These are phyloP conservation scores for Pleurotus platypus DNA, from an alignment of 768 basidiomycete species.

Conservation along the genomic window DNA sequence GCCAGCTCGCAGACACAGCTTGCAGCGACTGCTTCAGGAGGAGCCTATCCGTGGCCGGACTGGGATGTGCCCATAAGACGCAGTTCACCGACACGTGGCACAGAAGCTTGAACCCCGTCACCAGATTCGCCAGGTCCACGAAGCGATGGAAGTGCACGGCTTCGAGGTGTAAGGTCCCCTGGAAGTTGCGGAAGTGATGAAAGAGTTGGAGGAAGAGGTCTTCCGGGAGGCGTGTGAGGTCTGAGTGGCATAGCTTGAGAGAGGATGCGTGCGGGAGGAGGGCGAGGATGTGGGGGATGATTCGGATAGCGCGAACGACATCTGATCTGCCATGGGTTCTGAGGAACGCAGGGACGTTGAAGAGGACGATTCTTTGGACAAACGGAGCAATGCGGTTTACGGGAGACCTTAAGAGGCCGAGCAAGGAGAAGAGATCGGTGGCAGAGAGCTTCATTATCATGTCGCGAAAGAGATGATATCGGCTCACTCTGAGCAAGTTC, in stretches of 20 bases:
- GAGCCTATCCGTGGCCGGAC: background rate
- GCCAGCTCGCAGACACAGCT: background rate
- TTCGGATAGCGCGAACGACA: background rate
- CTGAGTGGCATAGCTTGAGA: background rate
- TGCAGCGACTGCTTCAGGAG: background rate
- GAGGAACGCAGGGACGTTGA: background rate
- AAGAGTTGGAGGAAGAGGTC: conserved; percentile 2
- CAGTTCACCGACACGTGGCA: background rate
- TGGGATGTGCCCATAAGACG: background rate
- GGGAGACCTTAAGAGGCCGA: background rate
- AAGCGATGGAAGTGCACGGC: conserved; percentile 5
- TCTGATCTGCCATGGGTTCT: background rate
- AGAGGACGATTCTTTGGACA: background rate
- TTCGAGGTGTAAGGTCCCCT: background rate
- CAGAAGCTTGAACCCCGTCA: background rate
- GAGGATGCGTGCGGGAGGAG: background rate
- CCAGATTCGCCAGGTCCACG: background rate
- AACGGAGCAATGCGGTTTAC: conserved; percentile 4
- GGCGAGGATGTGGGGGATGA: background rate
- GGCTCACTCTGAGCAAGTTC: background rate
- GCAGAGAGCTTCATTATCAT: background rate
- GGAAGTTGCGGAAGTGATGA: background rate
- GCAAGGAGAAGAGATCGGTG: background rate
- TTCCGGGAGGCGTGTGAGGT: conserved; percentile 1
- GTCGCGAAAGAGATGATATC: conserved; percentile 8